Percentiles rank a stretch among this genome's conserved stretches.
phyloP scores from a whole-genome alignment of 768 basidiomycete genomes.

The Suillus luteus region DNA sequence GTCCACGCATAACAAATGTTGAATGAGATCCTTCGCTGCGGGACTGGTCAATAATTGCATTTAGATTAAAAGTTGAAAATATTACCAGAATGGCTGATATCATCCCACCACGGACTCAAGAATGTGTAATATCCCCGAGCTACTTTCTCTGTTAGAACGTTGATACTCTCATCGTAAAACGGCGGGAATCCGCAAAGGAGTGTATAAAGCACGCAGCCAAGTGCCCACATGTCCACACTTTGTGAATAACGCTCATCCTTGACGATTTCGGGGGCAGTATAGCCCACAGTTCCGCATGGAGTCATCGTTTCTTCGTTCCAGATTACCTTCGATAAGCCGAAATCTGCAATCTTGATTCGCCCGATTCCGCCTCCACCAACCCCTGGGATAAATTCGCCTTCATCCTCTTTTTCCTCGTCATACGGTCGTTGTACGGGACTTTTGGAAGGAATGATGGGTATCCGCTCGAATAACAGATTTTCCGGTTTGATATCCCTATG shows the following conservation, averaged over 20 bases:
- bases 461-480: constrained; percentile 91
- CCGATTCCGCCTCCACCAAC: constrained; percentile 97
- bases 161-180: constrained; percentile 99
- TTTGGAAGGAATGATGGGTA: constrained; percentile 88
- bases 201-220: constrained; percentile 99
- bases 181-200: constrained; percentile 96
- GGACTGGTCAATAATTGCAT: constrained; percentile 18
- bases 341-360: constrained; percentile 97
- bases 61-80: not conserved
- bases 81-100: constrained; percentile 80
- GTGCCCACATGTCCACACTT: constrained; percentile 99
- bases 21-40: constrained; percentile 91
- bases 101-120: constrained; percentile 99
- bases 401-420: constrained; percentile 98
- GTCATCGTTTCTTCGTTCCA: constrained; percentile 99
- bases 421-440: constrained; percentile 77
- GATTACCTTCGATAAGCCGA: constrained; percentile 94
- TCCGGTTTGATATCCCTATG: constrained; percentile 94
- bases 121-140: constrained; percentile 98
- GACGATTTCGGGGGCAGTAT: constrained; percentile 99
- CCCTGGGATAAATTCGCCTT: constrained; percentile 92
- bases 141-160: constrained; percentile 97
- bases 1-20: constrained; percentile 93
- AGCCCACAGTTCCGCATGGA: constrained; percentile 99
- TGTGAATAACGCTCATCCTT: constrained; percentile 97